Evolutionary conservation across 345 rosid species (phyloP).

Genomic region (Noccaea caerulescens): DNA sequence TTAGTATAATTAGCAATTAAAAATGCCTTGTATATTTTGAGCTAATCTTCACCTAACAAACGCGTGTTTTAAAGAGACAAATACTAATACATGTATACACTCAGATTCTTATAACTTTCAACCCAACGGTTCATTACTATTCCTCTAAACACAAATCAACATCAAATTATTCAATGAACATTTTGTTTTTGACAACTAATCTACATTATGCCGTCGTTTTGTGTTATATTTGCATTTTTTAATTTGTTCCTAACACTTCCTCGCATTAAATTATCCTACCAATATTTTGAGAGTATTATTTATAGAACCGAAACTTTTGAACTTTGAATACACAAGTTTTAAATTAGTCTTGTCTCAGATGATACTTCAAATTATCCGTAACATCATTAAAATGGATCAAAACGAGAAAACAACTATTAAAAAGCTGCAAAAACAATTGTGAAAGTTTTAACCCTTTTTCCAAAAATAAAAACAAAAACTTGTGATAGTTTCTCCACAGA

Average conservation of each 20-base stretch:
- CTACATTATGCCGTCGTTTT: not conserved
- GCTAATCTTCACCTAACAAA: conserved; percentile 30
- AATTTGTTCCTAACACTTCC: not conserved
- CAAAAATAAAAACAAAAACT: not conserved
- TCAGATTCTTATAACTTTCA: not conserved
- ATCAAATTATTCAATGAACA: not conserved
- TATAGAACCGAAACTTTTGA: not conserved
- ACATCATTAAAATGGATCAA: not conserved
- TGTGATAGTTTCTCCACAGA: not conserved
- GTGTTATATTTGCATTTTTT: not conserved
- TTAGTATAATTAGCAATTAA: not conserved
- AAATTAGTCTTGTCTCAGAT: not conserved
- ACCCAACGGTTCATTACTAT: conserved; percentile 4
- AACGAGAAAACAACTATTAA: not conserved
- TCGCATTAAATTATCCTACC: not conserved
- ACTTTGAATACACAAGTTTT: not conserved
- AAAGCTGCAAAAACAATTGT: not conserved
- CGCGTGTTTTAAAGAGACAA: not conserved
- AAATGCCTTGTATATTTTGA: not conserved
- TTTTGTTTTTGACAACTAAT: not conserved
- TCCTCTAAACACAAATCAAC: not conserved
- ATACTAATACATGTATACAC: not conserved
- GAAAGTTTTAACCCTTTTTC: too few relatives aligned
- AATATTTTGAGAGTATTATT: not conserved
- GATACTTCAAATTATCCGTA: not conserved